These are phyloP conservation scores for Coriolopsis trogii DNA, from an alignment of 1,284 basidiomycete genomes.

Conservation along the genomic window DNA sequence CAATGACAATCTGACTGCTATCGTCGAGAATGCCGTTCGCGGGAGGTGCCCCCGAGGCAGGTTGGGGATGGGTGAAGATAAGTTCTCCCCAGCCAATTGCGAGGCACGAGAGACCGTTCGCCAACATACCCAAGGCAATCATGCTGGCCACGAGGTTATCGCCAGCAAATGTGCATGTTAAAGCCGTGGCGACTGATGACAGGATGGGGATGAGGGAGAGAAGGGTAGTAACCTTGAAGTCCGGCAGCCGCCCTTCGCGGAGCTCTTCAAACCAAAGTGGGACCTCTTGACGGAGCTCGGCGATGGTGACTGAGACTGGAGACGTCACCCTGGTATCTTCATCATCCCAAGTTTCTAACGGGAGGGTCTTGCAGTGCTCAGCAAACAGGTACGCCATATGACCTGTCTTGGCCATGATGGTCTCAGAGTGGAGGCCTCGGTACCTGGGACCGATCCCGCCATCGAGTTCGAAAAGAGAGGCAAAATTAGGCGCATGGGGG, in stretches of 20 bases:
- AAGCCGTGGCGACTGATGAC: constrained; percentile 9
- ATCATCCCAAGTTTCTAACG: not conserved
- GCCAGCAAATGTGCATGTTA: constrained; percentile 3
- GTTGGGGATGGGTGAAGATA: constrained; percentile 9
- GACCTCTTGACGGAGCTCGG: constrained; percentile 1
- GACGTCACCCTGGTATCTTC: not conserved
- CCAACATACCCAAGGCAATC: constrained; percentile 14
- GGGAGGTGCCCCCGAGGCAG: constrained; percentile 7
- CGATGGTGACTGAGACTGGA: constrained; percentile 13
- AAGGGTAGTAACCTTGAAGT: constrained; percentile 4
- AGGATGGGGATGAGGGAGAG: constrained; percentile 17
- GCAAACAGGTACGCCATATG: constrained; percentile 17
- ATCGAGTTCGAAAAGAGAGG: constrained; percentile 22
- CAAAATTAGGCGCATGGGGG: constrained; percentile 20
- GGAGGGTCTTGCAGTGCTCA: constrained; percentile 12
- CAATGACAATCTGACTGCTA: constrained; percentile 7
- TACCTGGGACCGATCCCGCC: constrained; percentile 16
- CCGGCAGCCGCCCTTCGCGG: too few species aligned
- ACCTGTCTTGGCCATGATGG: constrained; percentile 18
- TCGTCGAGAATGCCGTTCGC: constrained; percentile 12
- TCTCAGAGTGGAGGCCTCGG: constrained; percentile 19
- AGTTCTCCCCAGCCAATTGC: constrained; percentile 12
- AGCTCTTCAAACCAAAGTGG: too few species aligned
- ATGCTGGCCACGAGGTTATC: constrained; percentile 20
- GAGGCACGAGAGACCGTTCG: constrained; percentile 10